Percentiles rank a stretch among this genome's conserved stretches.
These are phyloP conservation scores for Drechslera avenae DNA, from an alignment of 2,329 filamentous ascomycete genomes.

Conservation along the genomic window DNA sequence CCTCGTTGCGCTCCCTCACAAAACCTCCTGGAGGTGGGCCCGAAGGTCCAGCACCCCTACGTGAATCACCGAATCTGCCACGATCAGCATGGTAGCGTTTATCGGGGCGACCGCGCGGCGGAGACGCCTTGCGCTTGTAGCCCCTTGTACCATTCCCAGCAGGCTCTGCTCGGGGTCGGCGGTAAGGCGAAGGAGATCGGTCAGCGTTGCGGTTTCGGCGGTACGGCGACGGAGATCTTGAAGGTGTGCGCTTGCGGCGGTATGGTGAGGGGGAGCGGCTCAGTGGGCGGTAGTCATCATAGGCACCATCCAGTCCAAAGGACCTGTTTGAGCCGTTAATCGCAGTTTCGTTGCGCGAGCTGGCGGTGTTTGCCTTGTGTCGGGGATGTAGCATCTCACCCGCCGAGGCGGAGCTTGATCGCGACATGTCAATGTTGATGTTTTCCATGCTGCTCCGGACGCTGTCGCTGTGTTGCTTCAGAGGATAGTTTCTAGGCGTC, in stretches of 20 bases:
- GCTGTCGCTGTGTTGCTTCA: slow-evolving; percentile 13
- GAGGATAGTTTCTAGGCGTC: slow-evolving; percentile 30
- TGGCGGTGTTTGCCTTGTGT: slow-evolving; percentile 45
- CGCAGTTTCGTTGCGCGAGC: slow-evolving; percentile 34
- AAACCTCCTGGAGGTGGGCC: slow-evolving; percentile 8
- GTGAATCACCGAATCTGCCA: slow-evolving; percentile 58
- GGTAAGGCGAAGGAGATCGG: slow-evolving; percentile 39
- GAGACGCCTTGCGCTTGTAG: slow-evolving; percentile 51
- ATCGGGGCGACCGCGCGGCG: slow-evolving; percentile 47
- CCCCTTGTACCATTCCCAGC: slow-evolving; percentile 40
- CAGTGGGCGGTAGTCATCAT: slow-evolving; percentile 31
- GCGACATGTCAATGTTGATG: slow-evolving; percentile 30
- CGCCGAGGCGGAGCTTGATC: slow-evolving; percentile 37
- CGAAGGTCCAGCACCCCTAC: slow-evolving; percentile 56
- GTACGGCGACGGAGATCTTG: slow-evolving; percentile 38
- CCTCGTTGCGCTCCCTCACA: slow-evolving; percentile 15
- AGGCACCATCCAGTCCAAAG: slow-evolving; percentile 36
- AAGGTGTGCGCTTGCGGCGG: slow-evolving; percentile 30
- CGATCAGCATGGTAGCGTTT: slow-evolving; percentile 61
- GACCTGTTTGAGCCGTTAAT: slow-evolving; percentile 45
- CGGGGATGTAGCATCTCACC: slow-evolving; percentile 35
- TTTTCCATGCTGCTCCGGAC: slow-evolving; percentile 5
- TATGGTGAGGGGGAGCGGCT: slow-evolving; percentile 43
- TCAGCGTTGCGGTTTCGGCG: slow-evolving; percentile 28
- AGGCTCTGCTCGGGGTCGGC: slow-evolving; percentile 30